Evolutionary conservation across 2,329 filamentous ascomycete species (phyloP), one percentile per base, ranked within the genome.

Genomic region (Talaromyces sp.): DNA sequence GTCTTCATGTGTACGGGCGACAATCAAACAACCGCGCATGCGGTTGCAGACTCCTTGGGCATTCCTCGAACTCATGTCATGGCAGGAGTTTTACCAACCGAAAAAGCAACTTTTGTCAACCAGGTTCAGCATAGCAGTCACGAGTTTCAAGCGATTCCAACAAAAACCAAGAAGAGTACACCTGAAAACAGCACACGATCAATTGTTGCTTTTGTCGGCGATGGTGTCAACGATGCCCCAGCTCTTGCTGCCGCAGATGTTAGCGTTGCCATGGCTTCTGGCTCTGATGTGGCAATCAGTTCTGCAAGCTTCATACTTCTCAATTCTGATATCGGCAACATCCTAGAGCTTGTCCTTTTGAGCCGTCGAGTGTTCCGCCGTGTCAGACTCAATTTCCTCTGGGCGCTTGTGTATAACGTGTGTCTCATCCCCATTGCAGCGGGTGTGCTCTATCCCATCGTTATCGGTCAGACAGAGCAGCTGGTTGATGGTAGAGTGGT

Each of bases 1-100:
- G 90, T 96, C 4, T 97, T 90, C 87, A 96, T 97, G 91, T 87
- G 96, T 41, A 96, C 92, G 0, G 93, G 93, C 33, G 93, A 97
- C 80, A 97, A 97, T 73, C 80, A 82, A n/a, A 88, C 82, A 17
- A 97, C 93, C 0, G 93, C 93, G 1, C 82, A 85, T 27, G 92
- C 92, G 0, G 91, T 97, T 2, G 93, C 90, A 1, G 79, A 83
- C 2, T 86, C 87, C 72, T 83, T 97, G 25, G 91, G 91, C 19
- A 97, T 97, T 69, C 84, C 87, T 0, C 72, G 82, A 0, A 79
- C 83, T 62, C 91, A 96, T 73, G 89, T 97, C 68, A 91, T 96
- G 68, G 92, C 93, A 13, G 92, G 92, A 68, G 92, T 96, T 5
- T 85, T 97, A 9, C 93, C 93, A 0, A 88, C 89, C n/a, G 86